Percentiles rank a stretch among this genome's conserved stretches.
Evolutionary conservation across 768 basidiomycete species (phyloP).

Genomic region (Phylloporus sp.): DNA sequence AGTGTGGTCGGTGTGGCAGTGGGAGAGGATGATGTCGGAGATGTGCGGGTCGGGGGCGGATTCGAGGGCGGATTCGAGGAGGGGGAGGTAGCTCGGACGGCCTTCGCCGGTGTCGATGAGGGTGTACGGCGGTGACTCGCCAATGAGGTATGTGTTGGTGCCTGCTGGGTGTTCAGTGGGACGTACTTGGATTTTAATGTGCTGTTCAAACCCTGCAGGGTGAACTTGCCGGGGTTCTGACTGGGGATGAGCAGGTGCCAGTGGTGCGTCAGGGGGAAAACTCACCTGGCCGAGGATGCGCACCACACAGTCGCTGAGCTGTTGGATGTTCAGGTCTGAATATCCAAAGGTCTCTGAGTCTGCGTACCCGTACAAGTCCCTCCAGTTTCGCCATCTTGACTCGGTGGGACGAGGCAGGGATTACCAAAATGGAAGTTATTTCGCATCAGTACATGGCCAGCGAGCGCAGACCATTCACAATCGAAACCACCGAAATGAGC

Average conservation of each 20-base stretch:
- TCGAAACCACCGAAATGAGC: slow-evolving; percentile 34
- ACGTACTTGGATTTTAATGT: not conserved
- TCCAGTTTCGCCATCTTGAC: slow-evolving; percentile 48
- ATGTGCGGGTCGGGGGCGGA: slow-evolving; percentile 45
- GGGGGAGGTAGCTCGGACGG: slow-evolving; percentile 57
- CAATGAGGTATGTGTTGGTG: slow-evolving; percentile 88
- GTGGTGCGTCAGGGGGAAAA: not conserved
- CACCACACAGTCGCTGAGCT: slow-evolving; percentile 69
- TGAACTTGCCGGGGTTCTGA: slow-evolving; percentile 87
- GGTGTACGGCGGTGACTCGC: slow-evolving; percentile 63
- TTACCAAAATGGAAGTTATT: not conserved
- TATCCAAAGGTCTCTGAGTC: not conserved
- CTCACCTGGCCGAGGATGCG: slow-evolving; percentile 73
- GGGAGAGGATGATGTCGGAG: slow-evolving; percentile 89
- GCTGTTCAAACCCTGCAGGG: slow-evolving; percentile 72
- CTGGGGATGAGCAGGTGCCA: not conserved
- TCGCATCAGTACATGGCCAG: slow-evolving; percentile 18
- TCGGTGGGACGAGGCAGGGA: not conserved
- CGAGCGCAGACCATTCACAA: not conserved
- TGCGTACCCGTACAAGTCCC: slow-evolving; percentile 48
- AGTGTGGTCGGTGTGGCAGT: slow-evolving; percentile 87
- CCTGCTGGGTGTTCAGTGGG: slow-evolving; percentile 40
- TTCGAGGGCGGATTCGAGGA: slow-evolving; percentile 60
- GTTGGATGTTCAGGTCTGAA: not conserved
- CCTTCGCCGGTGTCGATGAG: slow-evolving; percentile 87